A percentile compares a stretch with the other conserved stretches of the same genome.
Conservation (phyloP, 176 grass and related monocot species). For the maize (Zea mays) region DNA sequence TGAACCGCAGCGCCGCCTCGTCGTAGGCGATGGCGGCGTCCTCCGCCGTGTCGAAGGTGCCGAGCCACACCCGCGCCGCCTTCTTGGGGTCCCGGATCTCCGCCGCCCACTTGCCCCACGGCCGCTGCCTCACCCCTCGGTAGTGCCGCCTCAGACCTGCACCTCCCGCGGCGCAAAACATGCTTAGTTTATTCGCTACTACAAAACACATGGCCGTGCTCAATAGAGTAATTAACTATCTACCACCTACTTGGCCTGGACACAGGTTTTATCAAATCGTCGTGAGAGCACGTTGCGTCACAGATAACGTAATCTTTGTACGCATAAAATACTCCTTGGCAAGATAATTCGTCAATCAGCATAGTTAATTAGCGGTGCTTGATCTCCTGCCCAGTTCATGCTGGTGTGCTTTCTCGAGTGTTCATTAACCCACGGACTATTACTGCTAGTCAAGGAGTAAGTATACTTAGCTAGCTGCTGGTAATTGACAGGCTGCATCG, state of each 20-base stretch:
- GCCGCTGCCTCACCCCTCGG: constrained; percentile 63
- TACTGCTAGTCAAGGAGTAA: background rate
- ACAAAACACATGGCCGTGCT: background rate
- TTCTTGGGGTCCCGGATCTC: constrained; percentile 70
- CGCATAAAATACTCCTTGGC: constrained; percentile 42
- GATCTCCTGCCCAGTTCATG: background rate
- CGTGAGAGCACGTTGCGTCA: constrained; percentile 15
- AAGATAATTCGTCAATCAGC: constrained; percentile 4
- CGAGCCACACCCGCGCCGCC: constrained; percentile 67
- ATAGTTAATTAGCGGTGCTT: constrained; percentile 35
- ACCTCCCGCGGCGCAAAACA: background rate
- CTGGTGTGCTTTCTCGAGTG: background rate
- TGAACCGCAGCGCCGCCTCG: constrained; percentile 65
- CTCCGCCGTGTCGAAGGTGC: constrained; percentile 73
- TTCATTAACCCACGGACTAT: background rate
- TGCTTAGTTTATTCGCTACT: background rate
- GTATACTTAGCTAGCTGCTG: background rate
- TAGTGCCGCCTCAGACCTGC: constrained; percentile 52
- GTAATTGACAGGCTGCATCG: background rate
- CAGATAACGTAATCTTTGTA: constrained; percentile 23
- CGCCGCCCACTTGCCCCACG: constrained; percentile 73
- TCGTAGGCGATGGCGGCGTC: constrained; percentile 69
- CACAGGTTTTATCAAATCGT: background rate
- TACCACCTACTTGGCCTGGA: background rate
- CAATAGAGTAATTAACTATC: background rate